A percentile compares a stretch with the other conserved stretches of the same genome.
Conservation (phyloP, 1,284 basidiomycete genomes). For the Earliella scabrosa region DNA sequence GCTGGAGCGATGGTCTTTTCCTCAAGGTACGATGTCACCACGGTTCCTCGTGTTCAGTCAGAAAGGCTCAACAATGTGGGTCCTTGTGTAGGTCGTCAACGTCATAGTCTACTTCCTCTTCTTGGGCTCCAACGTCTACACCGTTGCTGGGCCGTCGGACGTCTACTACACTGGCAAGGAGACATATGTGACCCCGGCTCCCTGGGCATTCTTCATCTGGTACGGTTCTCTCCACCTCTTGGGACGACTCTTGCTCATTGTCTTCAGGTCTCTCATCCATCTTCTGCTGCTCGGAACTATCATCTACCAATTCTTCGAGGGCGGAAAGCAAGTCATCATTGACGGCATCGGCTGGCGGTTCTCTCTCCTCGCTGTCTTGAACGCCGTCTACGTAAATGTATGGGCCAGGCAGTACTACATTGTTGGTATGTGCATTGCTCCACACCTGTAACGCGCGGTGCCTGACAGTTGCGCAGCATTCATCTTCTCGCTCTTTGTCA, state of each 20-base stretch:
- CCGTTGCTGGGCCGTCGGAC: conserved; percentile 72
- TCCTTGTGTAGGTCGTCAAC: conserved; percentile 65
- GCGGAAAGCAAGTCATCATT: conserved; percentile 82
- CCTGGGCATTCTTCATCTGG: conserved; percentile 88
- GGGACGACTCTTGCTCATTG: conserved; percentile 23
- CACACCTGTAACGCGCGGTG: background rate
- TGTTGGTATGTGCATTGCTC: conserved; percentile 49
- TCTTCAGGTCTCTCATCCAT: conserved; percentile 78
- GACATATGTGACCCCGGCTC: conserved; percentile 90
- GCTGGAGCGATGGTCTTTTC: conserved; percentile 77
- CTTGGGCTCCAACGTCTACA: conserved; percentile 89
- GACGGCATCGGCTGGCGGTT: conserved; percentile 91
- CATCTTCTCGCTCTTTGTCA: conserved; percentile 84
- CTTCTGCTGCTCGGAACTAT: conserved; percentile 85
- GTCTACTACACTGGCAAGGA: conserved; percentile 75
- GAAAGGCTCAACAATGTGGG: background rate
- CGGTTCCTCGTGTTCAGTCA: background rate
- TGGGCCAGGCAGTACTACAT: conserved; percentile 78
- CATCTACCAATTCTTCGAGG: conserved; percentile 87
- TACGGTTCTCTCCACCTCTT: conserved; percentile 34
- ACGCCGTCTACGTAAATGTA: conserved; percentile 84
- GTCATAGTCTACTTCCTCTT: conserved; percentile 80
- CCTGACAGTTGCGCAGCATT: conserved; percentile 60
- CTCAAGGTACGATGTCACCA: conserved; percentile 74
- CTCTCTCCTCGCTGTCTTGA: conserved; percentile 83